Evolutionary conservation across 1,139 yeast genomes (phyloP).

Genomic region (Debaryomycetaceae sp.): DNA sequence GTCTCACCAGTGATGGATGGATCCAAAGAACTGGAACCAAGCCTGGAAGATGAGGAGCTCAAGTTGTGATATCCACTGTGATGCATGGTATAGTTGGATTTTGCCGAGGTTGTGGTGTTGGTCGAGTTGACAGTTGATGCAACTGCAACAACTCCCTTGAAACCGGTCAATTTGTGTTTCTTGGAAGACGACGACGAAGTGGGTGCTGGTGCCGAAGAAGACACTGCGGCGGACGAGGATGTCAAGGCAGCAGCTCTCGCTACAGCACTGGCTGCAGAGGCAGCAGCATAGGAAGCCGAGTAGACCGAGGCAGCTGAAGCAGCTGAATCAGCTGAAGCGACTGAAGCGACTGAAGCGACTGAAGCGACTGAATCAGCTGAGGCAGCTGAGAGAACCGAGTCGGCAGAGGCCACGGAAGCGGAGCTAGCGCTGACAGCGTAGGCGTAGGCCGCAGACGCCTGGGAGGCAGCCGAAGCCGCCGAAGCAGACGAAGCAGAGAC

Average conservation of each 20-base stretch:
- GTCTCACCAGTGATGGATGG: not conserved
- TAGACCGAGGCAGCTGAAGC: constrained; percentile 12
- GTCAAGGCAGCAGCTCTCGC: constrained; percentile 17
- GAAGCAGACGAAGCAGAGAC: constrained; percentile 12
- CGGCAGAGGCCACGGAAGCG: constrained; percentile 15
- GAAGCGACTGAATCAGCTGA: constrained; percentile 11
- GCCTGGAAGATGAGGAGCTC: not conserved
- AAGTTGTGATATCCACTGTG: not conserved
- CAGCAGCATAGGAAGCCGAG: constrained; percentile 10
- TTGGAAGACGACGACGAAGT: constrained; percentile 3
- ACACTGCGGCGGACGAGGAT: constrained; percentile 12
- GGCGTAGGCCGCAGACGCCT: constrained; percentile 14
- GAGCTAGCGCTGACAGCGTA: no score
- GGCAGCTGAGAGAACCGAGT: constrained; percentile 12
- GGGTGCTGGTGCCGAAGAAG: constrained; percentile 8
- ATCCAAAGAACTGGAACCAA: not conserved
- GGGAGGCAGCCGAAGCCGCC: constrained; percentile 15
- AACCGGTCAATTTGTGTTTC: constrained; percentile 25
- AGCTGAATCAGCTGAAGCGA: constrained; percentile 15
- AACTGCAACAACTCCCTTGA: constrained; percentile 45
- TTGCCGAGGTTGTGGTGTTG: constrained; percentile 8
- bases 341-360: constrained; percentile 10
- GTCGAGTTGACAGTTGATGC: constrained; percentile 31
- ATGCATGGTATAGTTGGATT: not conserved
- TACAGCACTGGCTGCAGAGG: constrained; percentile 12